Conservation (phyloP, 306 rosid genomes). For the Vigna trinervia region DNA sequence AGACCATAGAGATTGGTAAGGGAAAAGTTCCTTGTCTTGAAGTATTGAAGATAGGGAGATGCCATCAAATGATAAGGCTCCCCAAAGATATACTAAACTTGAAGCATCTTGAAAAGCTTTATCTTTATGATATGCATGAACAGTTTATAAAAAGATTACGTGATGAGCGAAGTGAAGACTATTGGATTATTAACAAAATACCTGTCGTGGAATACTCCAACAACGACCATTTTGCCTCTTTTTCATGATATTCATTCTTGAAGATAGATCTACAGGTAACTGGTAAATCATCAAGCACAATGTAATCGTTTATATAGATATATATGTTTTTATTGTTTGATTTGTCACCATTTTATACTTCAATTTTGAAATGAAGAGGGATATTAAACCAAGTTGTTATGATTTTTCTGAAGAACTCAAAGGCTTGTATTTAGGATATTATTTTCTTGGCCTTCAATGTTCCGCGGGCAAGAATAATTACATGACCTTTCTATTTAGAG, state of each 20-base stretch:
- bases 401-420: too few species aligned
- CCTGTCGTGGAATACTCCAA: not conserved
- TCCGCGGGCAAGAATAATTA: too few species aligned
- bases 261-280: not conserved
- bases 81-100: not conserved
- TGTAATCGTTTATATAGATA: not conserved
- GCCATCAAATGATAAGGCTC: not conserved
- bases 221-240: not conserved
- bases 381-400: not conserved
- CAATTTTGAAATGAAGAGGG: not conserved
- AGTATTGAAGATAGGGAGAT: conserved; percentile 7
- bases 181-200: not conserved
- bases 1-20: conserved; percentile 5
- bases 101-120: not conserved
- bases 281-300: not conserved
- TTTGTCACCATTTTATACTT: not conserved
- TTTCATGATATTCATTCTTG: not conserved
- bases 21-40: not conserved
- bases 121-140: not conserved
- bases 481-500: too few species aligned
- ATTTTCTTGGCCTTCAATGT: too few species aligned
- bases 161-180: not conserved
- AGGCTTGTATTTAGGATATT: too few species aligned
- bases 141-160: not conserved
- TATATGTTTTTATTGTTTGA: not conserved